A percentile compares a stretch with the other conserved stretches of the same genome.
phyloP scores from a whole-genome alignment of 1,284 basidiomycete species.

The Nidula niveotomentosa region DNA sequence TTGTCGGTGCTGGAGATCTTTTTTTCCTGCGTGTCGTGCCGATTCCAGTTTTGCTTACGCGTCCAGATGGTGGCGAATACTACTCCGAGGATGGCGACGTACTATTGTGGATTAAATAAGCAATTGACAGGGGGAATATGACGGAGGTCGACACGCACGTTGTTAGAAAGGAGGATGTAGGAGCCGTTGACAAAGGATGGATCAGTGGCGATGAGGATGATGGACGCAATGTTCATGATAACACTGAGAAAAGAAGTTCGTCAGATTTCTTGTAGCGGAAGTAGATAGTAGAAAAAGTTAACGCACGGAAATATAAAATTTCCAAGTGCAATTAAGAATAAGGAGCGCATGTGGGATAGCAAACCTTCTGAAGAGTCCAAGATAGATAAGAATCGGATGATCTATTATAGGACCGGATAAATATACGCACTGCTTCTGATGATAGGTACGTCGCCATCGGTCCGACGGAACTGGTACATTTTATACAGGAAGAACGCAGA shows the following conservation, averaged over 20 bases:
- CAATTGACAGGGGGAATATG: too few relatives aligned
- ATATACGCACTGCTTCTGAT: too few relatives aligned
- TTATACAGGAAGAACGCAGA: constrained; percentile 22
- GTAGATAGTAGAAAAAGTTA: too few relatives aligned
- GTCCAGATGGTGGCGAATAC: constrained; percentile 38
- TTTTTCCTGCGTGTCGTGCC: too few relatives aligned
- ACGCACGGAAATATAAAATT: constrained; percentile 28
- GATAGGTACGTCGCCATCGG: not conserved
- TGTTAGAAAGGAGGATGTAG: constrained; percentile 15
- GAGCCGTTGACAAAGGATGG: constrained; percentile 7
- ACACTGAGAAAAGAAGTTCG: constrained; percentile 7
- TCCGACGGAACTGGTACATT: constrained; percentile 6
- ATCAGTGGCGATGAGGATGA: constrained; percentile 22
- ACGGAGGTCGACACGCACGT: not conserved
- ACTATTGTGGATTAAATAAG: constrained; percentile 3
- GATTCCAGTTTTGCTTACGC: too few relatives aligned
- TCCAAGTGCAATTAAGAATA: constrained; percentile 28
- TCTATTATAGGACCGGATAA: too few relatives aligned
- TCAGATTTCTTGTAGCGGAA: too few relatives aligned
- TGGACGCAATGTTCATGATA: constrained; percentile 23
- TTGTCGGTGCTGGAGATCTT: too few relatives aligned
- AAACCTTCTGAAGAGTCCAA: constrained; percentile 10
- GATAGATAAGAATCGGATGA: too few relatives aligned
- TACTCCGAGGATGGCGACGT: constrained; percentile 32
- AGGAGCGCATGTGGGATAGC: constrained; percentile 14